Evolutionary conservation across 352 stramenopile species (phyloP).

Genomic region (Phytophthora melonis): DNA sequence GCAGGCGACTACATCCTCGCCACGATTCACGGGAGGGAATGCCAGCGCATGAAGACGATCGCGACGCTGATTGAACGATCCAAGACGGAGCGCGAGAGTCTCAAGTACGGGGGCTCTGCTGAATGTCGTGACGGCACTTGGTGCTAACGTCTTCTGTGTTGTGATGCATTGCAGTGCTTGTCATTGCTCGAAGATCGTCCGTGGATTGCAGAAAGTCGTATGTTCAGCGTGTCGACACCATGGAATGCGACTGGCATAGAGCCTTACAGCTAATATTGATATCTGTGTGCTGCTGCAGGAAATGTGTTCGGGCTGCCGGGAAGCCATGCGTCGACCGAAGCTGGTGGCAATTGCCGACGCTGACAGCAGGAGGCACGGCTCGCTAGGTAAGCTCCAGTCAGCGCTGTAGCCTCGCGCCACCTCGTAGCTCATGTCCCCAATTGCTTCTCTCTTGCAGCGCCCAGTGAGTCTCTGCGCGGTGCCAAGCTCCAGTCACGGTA

Average conservation of each 20-base stretch:
- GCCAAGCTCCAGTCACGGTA: slow-evolving; percentile 46
- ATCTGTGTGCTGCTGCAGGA: slow-evolving; percentile 35
- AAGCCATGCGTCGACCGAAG: slow-evolving; percentile 64
- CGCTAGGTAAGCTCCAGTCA: slow-evolving; percentile 14
- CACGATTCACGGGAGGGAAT: slow-evolving; percentile 51
- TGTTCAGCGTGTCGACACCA: background rate
- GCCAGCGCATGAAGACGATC: slow-evolving; percentile 63
- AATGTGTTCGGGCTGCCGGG: slow-evolving; percentile 63
- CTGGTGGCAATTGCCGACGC: slow-evolving; percentile 47
- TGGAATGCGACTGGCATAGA: background rate
- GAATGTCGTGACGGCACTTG: background rate
- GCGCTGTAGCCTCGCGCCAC: background rate
- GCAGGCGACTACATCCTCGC: slow-evolving; percentile 55
- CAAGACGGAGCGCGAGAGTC: slow-evolving; percentile 58
- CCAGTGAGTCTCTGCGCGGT: slow-evolving; percentile 28
- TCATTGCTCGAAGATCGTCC: slow-evolving; percentile 63
- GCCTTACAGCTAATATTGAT: slow-evolving; percentile 6
- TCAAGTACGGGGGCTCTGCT: slow-evolving; percentile 47
- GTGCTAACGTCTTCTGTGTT: background rate
- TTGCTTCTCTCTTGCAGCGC: slow-evolving; percentile 1
- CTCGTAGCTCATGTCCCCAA: slow-evolving; percentile 1
- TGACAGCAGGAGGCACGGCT: slow-evolving; percentile 32
- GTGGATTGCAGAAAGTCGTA: slow-evolving; percentile 60
- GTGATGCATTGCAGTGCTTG: slow-evolving; percentile 44
- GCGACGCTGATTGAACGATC: slow-evolving; percentile 59